These are phyloP conservation scores for Schoenoplectus triqueter DNA, from an alignment of 202 grass and related monocot species.

Conservation along the genomic window DNA sequence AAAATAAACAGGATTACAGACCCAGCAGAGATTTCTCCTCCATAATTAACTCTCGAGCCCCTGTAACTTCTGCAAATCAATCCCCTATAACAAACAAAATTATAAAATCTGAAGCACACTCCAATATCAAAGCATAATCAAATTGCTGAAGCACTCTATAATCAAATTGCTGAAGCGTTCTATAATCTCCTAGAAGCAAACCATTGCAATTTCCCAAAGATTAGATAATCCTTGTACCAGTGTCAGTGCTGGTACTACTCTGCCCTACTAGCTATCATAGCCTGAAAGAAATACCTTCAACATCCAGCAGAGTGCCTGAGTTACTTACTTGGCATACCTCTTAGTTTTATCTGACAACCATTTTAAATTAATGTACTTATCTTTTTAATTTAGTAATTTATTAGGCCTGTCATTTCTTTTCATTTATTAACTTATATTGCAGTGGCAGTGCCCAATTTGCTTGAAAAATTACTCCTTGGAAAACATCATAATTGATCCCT, in stretches of 20 bases:
- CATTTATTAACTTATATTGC: conserved; percentile 41
- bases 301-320: background rate
- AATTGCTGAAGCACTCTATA: too few relatives aligned
- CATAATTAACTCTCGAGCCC: background rate
- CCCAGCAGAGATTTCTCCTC: too few relatives aligned
- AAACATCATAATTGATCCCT: conserved; percentile 79
- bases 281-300: background rate
- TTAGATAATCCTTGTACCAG: too few relatives aligned
- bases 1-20: too few relatives aligned
- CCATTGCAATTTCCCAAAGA: too few relatives aligned
- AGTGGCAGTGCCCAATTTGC: conserved; percentile 97
- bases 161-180: too few relatives aligned
- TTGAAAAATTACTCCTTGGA: conserved; percentile 82
- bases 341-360: background rate
- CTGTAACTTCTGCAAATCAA: background rate
- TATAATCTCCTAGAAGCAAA: too few relatives aligned
- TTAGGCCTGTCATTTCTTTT: background rate
- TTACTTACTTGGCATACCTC: background rate
- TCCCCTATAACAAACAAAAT: background rate
- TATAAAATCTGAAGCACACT: too few relatives aligned
- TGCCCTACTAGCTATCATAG: background rate
- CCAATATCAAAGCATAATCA: background rate
- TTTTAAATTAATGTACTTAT: conserved; percentile 30
- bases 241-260: background rate
- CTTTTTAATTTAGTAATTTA: conserved; percentile 10